Base-by-base conservation (phyloP, 2,329 filamentous ascomycete genomes). In the Penicillium sp. region DNA sequence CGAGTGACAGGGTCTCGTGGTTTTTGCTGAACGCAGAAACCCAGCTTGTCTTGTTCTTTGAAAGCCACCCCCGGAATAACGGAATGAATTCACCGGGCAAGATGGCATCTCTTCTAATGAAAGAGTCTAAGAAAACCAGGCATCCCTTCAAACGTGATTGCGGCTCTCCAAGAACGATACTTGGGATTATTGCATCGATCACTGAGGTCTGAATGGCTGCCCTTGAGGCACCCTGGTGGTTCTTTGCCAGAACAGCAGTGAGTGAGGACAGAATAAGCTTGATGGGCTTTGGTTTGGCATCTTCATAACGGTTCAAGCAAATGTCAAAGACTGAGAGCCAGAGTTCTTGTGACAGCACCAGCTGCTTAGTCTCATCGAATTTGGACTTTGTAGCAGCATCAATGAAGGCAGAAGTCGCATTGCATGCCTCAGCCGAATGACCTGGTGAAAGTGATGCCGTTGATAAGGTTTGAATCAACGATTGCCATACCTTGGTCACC, bases 361-460 rank as follows among this genome's bases (percentile, higher is more conserved):
- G 61, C 22, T 65, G 48, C 41, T 63, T 68, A 2, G 77, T 68
- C 7, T 59, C 54, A 11, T 66, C 54, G 51, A 64, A 61, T 29
- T 64, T 48, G 11, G 77, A 75, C 11, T 61, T 58, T 14, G 62
- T 53, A 9, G 72, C 70, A 11, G 71, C 67, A 56, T 77, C 71
- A 21, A 80, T 59, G 48, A 77, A 78, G 18, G 72, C 72, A 52
- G 74, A 75, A 27, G 78, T 49, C 6, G 76, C 72, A 69, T 78
- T 79, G 56, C 75, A 77, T 36, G 72, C 71, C 6, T 73, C 70
- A 22, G 72, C 69, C 14, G 71, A 72, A 65, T 80, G 77, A 38
- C 61, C 61, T 56, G 67, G 66, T 16, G 74, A 67, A 42, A 77
- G 66, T 38, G 68, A 70, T 16, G 71, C 66, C 24, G 65, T 70